Evolutionary conservation across 805 yeast genomes (phyloP), one percentile per base, ranked within the genome.

Genomic region (Yamadazyma akitaensis): DNA sequence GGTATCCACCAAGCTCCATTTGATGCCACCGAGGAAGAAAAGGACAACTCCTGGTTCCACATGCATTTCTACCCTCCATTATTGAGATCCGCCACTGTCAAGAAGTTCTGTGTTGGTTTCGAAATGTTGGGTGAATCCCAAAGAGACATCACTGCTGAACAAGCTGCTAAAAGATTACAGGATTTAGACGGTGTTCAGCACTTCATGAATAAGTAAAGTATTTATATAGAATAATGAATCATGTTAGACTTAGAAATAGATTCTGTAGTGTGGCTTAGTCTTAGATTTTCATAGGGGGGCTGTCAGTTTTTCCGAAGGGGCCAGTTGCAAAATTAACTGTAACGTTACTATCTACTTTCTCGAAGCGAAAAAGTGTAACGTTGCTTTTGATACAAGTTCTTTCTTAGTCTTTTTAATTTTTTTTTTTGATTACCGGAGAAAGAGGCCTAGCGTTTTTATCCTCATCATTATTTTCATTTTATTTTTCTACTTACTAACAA

Each of bases 31-130:
- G 60, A 65, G 1, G 70, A 64, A n/a, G 76, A 69, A 40, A 74
- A 72, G 45, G 56, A 76, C 14, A 60, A 65, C 16, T 61, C 70
- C 25, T 71, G 79, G 71, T 80, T 85, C 62, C 87, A 84, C 55
- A 79, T 85, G 76, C 89, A 85, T 63, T 85, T 85, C 65, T 85
- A 85, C 60, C 91, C 92, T 37, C 92, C 92, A 7, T 70, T 85
- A 53, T 71, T 85, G 55, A 73, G 91, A 50, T 79, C 85, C 9
- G 89, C 92, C 14, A 80, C 89, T 0, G 89, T 85, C 12, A 77
- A 81, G 60, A 85, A 85, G 64, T 85, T 85, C 65, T 71, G 83
- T 57, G 92, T 85, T 24, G 92, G 91, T 1, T 84, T 82, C 55
- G 88, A 81, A 63, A 73, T 81, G 65, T 63, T 77, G 51, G 85